phyloP scores from a whole-genome alignment of 768 basidiomycete genomes.

The Pleurotus salmoneostramineus region DNA sequence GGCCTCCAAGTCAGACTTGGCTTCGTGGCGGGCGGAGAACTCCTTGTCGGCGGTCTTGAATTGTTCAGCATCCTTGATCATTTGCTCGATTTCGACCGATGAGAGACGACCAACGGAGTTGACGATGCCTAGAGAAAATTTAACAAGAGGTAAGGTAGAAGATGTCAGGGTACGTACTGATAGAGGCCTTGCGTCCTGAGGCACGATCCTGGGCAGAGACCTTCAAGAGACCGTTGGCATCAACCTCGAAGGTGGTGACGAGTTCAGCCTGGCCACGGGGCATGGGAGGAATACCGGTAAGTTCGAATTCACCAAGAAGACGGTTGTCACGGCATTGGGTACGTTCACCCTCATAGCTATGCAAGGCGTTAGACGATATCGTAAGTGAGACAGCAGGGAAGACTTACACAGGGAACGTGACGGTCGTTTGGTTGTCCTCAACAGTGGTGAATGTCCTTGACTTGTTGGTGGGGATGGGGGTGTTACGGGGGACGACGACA shows the following conservation, averaged over 20 bases:
- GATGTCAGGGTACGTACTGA: constrained; percentile 54
- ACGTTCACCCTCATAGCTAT: constrained; percentile 96
- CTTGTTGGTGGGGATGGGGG: constrained; percentile 99
- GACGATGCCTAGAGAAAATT: constrained; percentile 67
- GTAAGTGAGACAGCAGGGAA: not conserved
- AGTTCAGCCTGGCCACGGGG: constrained; percentile 99
- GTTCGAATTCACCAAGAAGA: constrained; percentile 98
- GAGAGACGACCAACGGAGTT: constrained; percentile 99
- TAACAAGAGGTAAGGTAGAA: constrained; percentile 1
- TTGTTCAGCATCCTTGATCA: constrained; percentile 99
- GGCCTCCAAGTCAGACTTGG: constrained; percentile 96
- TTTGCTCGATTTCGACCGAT: constrained; percentile 96
- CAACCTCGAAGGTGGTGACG: constrained; percentile 98
- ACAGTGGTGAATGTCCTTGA: constrained; percentile 98
- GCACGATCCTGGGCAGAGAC: constrained; percentile 98
- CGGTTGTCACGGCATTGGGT: constrained; percentile 99
- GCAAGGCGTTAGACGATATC: constrained; percentile 7
- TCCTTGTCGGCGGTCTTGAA: constrained; percentile 97
- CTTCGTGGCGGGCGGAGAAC: constrained; percentile 96
- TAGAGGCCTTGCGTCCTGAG: constrained; percentile 98
- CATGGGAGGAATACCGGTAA: constrained; percentile 98
- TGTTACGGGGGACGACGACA: constrained; percentile 99
- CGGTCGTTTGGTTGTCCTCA: constrained; percentile 99
- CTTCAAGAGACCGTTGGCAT: constrained; percentile 98
- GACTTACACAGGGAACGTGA: constrained; percentile 96